Evolutionary conservation across 2,329 filamentous ascomycete species (phyloP), one percentile per base, ranked within the genome.

Genomic region (Hymenotorrendiella dingleyae): DNA sequence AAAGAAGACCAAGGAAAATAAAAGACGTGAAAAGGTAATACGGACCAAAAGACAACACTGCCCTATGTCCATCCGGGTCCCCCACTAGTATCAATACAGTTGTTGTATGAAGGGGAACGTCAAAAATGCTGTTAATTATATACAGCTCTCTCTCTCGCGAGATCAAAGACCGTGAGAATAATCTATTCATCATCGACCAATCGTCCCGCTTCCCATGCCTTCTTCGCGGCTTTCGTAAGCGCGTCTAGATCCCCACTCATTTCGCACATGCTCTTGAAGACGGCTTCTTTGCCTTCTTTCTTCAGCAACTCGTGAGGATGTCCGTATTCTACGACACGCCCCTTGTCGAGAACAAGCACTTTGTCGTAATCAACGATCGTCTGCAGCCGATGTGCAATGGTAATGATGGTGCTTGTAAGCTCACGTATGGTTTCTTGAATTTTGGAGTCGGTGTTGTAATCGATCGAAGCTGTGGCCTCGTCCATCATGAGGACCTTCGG

Each of bases 341-440:
- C 93, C 62, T 90, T 87, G 59, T 98, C 93, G 4, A 98, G 72
- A 10, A 98, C 90, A 12, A 98, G 71, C 11, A 98, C 91, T 70
- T 94, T 95, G 68, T 98, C 93, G 60, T 97, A 98, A 62, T 98
- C 93, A 21, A 93, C 90, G 64, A 98, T 97, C 0, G 93, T 98
- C 62, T 95, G 89, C 51, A 98, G 72, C 14, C 93, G 80, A 66
- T 98, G 93, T 1, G 93, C 93, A 58, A 98, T 97, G 0, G 93
- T 97, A 61, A 97, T 86, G 47, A 94, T 95, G 0, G 93, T 98
- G 63, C 89, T 87, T 52, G 82, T 84, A 55, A 97, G 76, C 63
- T 95, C 86, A n/a, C 89, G 84, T 48, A 98, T 90, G 0, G 93
- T 97, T 57, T 87, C 88, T 66, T 98, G 93, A 54, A 98, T 97